Conservation (phyloP, 495 filamentous ascomycete genomes). For the Lophium mytilinum region DNA sequence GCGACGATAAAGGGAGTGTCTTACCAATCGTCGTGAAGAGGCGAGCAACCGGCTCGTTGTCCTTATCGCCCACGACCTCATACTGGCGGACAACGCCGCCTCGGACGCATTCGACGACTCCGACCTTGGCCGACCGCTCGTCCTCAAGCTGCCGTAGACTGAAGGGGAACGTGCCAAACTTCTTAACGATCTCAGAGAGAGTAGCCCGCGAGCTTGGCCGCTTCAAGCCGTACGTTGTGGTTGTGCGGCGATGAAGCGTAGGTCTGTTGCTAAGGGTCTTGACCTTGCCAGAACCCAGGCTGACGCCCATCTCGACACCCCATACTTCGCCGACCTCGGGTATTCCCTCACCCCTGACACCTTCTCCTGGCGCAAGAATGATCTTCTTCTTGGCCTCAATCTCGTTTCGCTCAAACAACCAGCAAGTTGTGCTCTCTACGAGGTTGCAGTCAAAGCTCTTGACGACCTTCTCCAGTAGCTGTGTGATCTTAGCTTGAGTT, state of each 20-base stretch:
- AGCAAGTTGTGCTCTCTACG: conserved; percentile 95
- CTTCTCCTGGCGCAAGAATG: conserved; percentile 77
- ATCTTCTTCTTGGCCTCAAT: conserved; percentile 99
- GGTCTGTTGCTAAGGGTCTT: conserved; percentile 80
- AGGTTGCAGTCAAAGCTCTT: conserved; percentile 85
- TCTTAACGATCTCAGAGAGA: conserved; percentile 86
- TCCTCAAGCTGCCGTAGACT: conserved; percentile 94
- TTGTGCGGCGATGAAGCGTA: conserved; percentile 87
- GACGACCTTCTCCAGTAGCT: conserved; percentile 82
- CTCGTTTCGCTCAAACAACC: conserved; percentile 91
- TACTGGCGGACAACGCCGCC: conserved; percentile 86
- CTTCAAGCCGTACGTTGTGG: conserved; percentile 83
- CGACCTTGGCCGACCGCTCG: conserved; percentile 91
- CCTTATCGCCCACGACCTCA: conserved; percentile 90
- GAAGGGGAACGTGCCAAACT: conserved; percentile 96
- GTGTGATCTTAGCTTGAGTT: conserved; percentile 75
- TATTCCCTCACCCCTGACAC: conserved; percentile 79
- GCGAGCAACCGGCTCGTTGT: conserved; percentile 70
- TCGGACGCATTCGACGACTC: conserved; percentile 90
- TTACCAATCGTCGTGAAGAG: conserved; percentile 87
- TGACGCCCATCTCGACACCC: conserved; percentile 94
- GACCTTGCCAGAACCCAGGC: conserved; percentile 84
- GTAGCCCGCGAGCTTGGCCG: conserved; percentile 83
- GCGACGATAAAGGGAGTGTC: conserved; percentile 26
- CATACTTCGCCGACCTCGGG: conserved; percentile 93